Base-by-base conservation (phyloP, 1,284 basidiomycete species). In the Cerrena zonata region DNA sequence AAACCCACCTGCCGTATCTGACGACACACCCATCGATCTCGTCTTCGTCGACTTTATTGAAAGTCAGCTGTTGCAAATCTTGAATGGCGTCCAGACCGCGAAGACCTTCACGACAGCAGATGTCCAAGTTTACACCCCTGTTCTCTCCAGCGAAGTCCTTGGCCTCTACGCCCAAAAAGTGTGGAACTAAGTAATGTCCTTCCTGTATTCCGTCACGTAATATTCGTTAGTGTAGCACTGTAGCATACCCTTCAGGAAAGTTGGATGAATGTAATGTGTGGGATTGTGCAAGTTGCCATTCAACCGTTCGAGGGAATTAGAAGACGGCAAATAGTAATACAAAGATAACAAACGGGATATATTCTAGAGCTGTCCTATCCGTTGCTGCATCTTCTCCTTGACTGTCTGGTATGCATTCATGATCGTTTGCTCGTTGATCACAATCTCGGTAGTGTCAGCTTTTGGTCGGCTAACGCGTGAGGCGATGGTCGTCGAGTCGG, bases 351-450 rank as follows among this genome's bases (percentile, higher is more conserved):
- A 42, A 13, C 41, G 41, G 38, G 46, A 24, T 19, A n/a, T n/a
- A 27, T 27, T 23, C 61, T 70, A 80, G 49, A 80, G 68, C 60
- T 78, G 75, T 46, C 73, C 73, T 57, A 85, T 82, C 47, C 78
- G 72, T 65, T 84, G 81, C 57, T 81, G 77, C 62, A 88, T 77
- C 67, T 79, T 77, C 65, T 94, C 91, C 69, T 87, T 89, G 60
- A 96, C 84, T 2, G 89, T 92, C 67, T 92, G 89, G 71, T 94
- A 92, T 34, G 92, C 92, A 64, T 77, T 93, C 79, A 95, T 78
- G 55, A 96, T 77, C 3, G 92, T 95, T 72, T 98, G 94, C 71
- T 99, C 96, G 77, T 98, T 99, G 78, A 99, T 96, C 56, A 96
- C 90, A 58, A 99, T 96, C 63, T 98, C 94, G 38, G 89, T 89